Conservation (phyloP, 768 basidiomycete genomes). For the Hypholoma sublateritium region DNA sequence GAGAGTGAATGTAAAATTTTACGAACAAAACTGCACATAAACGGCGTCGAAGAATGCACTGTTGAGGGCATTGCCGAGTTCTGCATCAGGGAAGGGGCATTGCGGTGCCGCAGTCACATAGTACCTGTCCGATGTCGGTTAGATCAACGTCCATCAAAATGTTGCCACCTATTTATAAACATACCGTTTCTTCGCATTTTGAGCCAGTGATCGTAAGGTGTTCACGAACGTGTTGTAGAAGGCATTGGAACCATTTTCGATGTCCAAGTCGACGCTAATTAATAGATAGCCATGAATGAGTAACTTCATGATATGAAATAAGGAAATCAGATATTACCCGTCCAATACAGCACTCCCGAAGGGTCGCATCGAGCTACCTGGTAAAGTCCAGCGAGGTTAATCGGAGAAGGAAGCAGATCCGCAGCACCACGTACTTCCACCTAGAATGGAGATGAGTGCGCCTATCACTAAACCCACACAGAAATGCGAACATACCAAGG, state of each 20-base stretch:
- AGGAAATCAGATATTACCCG: constrained; percentile 41
- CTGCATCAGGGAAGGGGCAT: constrained; percentile 71
- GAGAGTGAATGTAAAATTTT: neutral
- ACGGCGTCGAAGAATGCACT: constrained; percentile 66
- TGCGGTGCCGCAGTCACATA: constrained; percentile 63
- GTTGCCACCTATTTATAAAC: constrained; percentile 5
- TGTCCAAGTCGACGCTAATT: constrained; percentile 62
- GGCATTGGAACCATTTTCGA: constrained; percentile 58
- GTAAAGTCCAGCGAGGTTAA: constrained; percentile 1
- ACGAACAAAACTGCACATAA: constrained; percentile 68
- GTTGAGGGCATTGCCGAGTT: constrained; percentile 58
- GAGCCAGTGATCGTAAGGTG: constrained; percentile 47
- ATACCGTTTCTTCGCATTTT: constrained; percentile 49
- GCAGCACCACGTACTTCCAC: constrained; percentile 27
- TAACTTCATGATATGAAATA: neutral
- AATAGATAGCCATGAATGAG: neutral
- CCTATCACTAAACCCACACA: neutral
- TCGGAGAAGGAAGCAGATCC: neutral
- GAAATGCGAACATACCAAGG: constrained; percentile 42
- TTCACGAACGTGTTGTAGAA: constrained; percentile 55
- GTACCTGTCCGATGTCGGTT: constrained; percentile 48
- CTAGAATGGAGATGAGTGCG: constrained; percentile 13
- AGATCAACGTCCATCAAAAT: neutral
- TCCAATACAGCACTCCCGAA: constrained; percentile 70
- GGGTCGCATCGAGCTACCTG: constrained; percentile 50